Evolutionary conservation across 2,329 filamentous ascomycete species (phyloP), one percentile per base, ranked within the genome.

Genomic region (Aspergillus proliferans): DNA sequence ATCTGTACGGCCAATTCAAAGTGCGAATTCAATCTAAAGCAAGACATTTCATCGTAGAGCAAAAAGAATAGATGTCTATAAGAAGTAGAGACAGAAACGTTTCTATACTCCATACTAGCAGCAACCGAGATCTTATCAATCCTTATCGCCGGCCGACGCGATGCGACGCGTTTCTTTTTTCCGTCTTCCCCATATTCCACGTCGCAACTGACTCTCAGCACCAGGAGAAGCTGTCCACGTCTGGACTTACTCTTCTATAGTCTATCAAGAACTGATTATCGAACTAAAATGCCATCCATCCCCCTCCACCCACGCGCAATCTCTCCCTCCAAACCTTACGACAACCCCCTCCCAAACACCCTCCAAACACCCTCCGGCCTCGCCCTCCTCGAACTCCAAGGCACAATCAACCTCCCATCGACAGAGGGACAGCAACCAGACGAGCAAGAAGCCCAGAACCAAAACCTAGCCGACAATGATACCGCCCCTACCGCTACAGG

Each of bases 331-430:
- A 45, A 40, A 10, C 36, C 57, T 18, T 28, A 41, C 14, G 49
- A 53, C 51, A 82, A 80, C 58, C 84, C 87, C 3, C 80, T 97
- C 4, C 93, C 93, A 1, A 69, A 79, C n/a, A 77, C 95, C 53
- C 81, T 97, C 14, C 87, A 91, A 59, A 96, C 92, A 1, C 93
- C 93, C 0, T 84, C 87, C 0, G 93, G 93, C 45, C 81, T 96
- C 38, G 92, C 92, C 15, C 77, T 98, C 42, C 76, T 98, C 49
- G 93, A 97, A 72, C 81, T 98, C 12, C 93, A 98, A 75, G 93
- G 91, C 52, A 88, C 83, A 12, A 85, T 98, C 71, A 92, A 94
- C 68, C 76, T 90, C 1, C 84, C 88, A 6, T 54, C 71, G 2
- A 57, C 66, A 26, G 59, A 55, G 7, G 38, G 4, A 30, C 10